A percentile compares a stretch with the other conserved stretches of the same genome.
These are phyloP conservation scores for Irpex sp. DNA, from an alignment of 1,284 basidiomycete species.

Conservation along the genomic window DNA sequence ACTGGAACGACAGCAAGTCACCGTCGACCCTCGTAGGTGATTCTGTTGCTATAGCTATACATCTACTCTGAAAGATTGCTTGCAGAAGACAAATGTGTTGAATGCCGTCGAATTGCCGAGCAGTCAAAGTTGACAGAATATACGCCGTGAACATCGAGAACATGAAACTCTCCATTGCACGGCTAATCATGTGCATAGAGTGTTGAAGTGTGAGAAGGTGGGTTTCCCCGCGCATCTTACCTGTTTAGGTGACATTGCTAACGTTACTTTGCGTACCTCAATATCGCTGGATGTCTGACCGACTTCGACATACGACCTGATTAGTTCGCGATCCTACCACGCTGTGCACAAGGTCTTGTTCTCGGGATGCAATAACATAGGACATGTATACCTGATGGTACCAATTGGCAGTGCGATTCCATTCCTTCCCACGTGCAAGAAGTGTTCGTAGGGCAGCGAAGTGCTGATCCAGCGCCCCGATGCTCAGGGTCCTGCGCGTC, in stretches of 20 bases:
- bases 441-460: neutral
- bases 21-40: no score
- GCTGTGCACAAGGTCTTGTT: neutral
- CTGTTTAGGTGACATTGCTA: neutral
- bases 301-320: neutral
- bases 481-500: conserved; percentile 1
- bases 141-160: neutral
- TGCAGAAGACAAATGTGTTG: no score
- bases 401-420: neutral
- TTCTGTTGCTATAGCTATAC: no score
- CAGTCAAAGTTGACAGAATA: no score
- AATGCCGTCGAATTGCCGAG: no score
- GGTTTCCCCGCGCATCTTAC: neutral
- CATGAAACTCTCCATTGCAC: no score
- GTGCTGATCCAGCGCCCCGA: neutral
- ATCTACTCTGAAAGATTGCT: no score
- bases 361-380: neutral
- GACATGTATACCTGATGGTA: neutral
- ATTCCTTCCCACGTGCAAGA: neutral
- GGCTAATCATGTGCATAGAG: neutral
- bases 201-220: neutral
- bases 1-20: no score
- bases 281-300: neutral
- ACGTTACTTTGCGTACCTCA: neutral
- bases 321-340: neutral